These are phyloP conservation scores for Penicillium crystallinum DNA, from an alignment of 495 filamentous ascomycete genomes.

Conservation along the genomic window DNA sequence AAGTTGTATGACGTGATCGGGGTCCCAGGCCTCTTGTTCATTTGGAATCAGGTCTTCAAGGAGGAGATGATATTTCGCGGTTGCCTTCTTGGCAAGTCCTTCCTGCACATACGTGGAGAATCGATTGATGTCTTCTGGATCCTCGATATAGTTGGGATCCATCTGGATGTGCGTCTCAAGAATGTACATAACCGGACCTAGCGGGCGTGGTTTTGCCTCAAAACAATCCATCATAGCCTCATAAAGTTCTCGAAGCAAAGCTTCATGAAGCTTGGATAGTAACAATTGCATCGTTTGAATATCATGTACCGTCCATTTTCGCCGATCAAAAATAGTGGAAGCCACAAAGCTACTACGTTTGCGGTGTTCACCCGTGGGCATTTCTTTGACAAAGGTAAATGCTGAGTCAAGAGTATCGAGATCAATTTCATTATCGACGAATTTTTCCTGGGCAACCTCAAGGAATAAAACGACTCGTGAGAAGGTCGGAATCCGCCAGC, in stretches of 20 bases:
- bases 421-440: constrained; percentile 76
- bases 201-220: constrained; percentile 72
- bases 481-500: constrained; percentile 87
- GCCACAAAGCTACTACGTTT: constrained; percentile 45
- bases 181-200: constrained; percentile 77
- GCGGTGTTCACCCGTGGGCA: constrained; percentile 45
- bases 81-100: constrained; percentile 68
- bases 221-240: constrained; percentile 82
- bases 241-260: constrained; percentile 81
- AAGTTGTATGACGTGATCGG: constrained; percentile 80
- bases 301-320: constrained; percentile 77
- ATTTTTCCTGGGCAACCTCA: constrained; percentile 80
- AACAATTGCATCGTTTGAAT: constrained; percentile 68
- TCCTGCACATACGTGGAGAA: constrained; percentile 66
- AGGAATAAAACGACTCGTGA: constrained; percentile 76
- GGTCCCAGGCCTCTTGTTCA: constrained; percentile 73
- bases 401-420: constrained; percentile 76
- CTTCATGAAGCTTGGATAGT: constrained; percentile 71
- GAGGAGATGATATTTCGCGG: constrained; percentile 64
- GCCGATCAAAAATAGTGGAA: constrained; percentile 50
- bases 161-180: constrained; percentile 76
- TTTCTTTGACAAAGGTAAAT: constrained; percentile 74
- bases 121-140: constrained; percentile 59
- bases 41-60: constrained; percentile 69
- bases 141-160: constrained; percentile 69